phyloP scores from a whole-genome alignment of 2,329 filamentous ascomycete genomes.

The Talaromyces pinophilus region DNA sequence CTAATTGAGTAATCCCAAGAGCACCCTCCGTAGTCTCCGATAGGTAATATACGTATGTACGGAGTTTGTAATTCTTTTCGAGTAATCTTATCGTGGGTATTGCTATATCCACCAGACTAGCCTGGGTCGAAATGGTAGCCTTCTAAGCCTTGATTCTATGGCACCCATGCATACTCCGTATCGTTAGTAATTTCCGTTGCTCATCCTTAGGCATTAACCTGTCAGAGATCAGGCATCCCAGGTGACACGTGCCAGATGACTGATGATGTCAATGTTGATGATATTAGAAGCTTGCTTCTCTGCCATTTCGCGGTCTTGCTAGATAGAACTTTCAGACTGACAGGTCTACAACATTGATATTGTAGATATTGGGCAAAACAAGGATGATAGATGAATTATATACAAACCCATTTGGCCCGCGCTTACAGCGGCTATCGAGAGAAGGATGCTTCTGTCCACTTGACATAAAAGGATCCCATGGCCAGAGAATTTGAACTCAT shows the following conservation, averaged over 20 bases:
- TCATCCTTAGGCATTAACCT: not conserved
- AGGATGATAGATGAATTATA: not conserved
- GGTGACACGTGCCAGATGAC: not conserved
- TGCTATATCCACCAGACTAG: not conserved
- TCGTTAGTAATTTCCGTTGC: not conserved
- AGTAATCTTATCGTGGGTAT: not conserved
- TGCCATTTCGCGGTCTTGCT: not conserved
- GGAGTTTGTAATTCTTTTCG: not conserved
- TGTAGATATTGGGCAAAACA: not conserved
- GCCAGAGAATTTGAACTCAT: not conserved
- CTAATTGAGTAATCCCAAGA: not conserved
- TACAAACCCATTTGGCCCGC: not conserved
- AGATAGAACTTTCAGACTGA: not conserved
- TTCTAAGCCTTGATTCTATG: not conserved
- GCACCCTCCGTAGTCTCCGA: not conserved
- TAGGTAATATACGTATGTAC: not conserved
- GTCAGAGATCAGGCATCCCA: not conserved
- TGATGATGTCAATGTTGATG: not conserved
- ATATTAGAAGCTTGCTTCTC: not conserved
- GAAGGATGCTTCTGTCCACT: not conserved
- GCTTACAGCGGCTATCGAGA: conserved; percentile 16
- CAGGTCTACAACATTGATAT: not conserved
- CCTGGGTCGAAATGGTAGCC: not conserved
- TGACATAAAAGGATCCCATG: not conserved
- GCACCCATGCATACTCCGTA: not conserved